Percentiles rank a stretch among this genome's conserved stretches.
phyloP scores from a whole-genome alignment of 331 rosid genomes.

The Malus hybrid region DNA sequence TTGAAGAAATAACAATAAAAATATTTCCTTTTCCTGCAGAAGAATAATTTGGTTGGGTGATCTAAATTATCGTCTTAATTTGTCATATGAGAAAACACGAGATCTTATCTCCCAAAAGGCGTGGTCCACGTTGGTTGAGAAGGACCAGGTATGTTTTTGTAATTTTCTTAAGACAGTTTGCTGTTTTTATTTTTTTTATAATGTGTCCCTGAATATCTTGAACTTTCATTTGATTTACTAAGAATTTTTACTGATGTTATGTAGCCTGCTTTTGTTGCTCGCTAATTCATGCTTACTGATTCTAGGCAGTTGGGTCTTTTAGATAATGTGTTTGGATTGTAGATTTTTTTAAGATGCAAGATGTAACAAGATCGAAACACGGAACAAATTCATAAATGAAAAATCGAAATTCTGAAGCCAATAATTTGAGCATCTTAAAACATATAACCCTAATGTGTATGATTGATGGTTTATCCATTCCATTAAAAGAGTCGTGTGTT shows the following conservation, averaged over 20 bases:
- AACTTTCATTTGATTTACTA: not conserved
- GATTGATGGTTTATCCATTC: not conserved
- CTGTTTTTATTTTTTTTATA: not conserved
- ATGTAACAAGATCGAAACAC: not conserved
- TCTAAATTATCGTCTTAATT: slow-evolving; percentile 78
- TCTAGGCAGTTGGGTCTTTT: not conserved
- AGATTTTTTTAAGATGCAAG: not conserved
- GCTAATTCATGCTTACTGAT: not conserved
- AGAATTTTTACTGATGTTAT: not conserved
- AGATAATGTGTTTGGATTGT: not conserved
- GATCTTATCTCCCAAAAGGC: slow-evolving; percentile 63
- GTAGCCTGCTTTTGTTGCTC: not conserved
- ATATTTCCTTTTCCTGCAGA: slow-evolving; percentile 39
- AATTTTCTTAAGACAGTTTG: not conserved
- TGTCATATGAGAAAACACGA: slow-evolving; percentile 64
- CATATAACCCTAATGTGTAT: not conserved
- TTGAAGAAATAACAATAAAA: not conserved
- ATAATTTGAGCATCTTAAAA: not conserved
- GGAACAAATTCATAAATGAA: not conserved
- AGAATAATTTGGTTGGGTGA: slow-evolving; percentile 91
- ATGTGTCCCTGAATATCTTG: not conserved
- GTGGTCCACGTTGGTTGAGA: slow-evolving; percentile 67
- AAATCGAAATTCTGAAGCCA: not conserved
- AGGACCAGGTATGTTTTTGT: slow-evolving; percentile 62
- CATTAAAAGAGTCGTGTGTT: not conserved